Evolutionary conservation across 345 rosid genomes (phyloP).

Genomic region (Salix purpurea): DNA sequence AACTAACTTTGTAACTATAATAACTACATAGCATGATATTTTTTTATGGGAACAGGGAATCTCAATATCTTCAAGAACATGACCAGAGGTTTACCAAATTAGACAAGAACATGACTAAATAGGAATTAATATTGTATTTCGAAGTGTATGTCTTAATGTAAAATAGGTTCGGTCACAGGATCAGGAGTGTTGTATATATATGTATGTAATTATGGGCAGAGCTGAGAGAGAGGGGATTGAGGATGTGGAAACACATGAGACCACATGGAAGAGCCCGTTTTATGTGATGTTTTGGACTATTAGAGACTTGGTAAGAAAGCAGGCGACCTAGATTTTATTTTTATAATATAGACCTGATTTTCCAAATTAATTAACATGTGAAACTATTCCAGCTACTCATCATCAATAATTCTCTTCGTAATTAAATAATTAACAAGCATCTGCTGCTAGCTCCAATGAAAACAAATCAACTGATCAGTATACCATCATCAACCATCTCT

Average conservation of each 20-base stretch:
- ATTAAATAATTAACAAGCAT: neutral
- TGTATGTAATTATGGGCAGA: neutral
- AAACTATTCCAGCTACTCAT: neutral
- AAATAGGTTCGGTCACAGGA: slow-evolving; percentile 1
- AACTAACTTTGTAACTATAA: slow-evolving; percentile 26
- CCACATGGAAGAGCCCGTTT: slow-evolving; percentile 29
- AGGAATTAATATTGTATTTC: no score
- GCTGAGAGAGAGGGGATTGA: neutral
- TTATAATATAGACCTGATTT: neutral
- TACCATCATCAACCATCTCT: no score
- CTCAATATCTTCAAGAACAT: slow-evolving; percentile 24
- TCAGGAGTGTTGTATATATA: no score
- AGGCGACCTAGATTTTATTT: slow-evolving; percentile 10
- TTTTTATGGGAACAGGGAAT: slow-evolving; percentile 1
- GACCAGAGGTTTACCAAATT: slow-evolving; percentile 8
- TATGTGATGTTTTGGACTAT: slow-evolving; percentile 1
- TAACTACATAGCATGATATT: slow-evolving; percentile 13
- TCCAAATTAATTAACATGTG: slow-evolving; percentile 17
- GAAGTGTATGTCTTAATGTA: neutral
- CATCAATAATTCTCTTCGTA: slow-evolving; percentile 15
- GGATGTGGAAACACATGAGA: slow-evolving; percentile 32
- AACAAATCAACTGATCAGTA: no score
- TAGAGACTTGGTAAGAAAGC: neutral
- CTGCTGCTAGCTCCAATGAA: no score
- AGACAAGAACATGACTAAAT: slow-evolving; percentile 18